A percentile compares a stretch with the other conserved stretches of the same genome.
phyloP scores from a whole-genome alignment of 805 yeast species.

The Wickerhamomyces queroliae region DNA sequence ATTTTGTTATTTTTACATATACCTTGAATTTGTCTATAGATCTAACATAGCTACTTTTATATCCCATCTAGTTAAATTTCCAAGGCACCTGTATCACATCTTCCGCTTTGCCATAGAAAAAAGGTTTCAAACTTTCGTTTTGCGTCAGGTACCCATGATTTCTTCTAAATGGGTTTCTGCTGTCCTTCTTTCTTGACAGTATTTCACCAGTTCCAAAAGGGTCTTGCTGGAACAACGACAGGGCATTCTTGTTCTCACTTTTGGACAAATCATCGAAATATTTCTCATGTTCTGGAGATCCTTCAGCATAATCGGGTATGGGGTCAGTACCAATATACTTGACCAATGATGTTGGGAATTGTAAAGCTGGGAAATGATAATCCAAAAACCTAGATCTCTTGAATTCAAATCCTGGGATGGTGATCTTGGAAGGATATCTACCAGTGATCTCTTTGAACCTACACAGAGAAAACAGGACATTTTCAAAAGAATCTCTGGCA shows the following conservation, averaged over 20 bases:
- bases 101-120: conserved; percentile 5
- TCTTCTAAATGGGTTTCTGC: conserved; percentile 53
- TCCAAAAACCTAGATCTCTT: conserved; percentile 54
- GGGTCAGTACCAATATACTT: conserved; percentile 59
- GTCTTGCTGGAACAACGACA: conserved; percentile 45
- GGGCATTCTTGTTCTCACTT: conserved; percentile 50
- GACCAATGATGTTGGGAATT: conserved; percentile 30
- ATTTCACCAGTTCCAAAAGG: conserved; percentile 49
- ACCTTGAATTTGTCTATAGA: background rate
- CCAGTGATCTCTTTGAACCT: conserved; percentile 42
- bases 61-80: background rate
- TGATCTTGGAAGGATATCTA: conserved; percentile 43
- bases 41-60: background rate
- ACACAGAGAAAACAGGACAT: conserved; percentile 55
- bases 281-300: conserved; percentile 16
- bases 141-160: conserved; percentile 29
- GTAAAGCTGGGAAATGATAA: conserved; percentile 48
- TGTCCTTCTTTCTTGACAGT: conserved; percentile 39
- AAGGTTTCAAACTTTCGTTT: conserved; percentile 8
- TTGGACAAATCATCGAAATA: conserved; percentile 43
- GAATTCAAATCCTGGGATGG: conserved; percentile 71
- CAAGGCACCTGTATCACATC: conserved; percentile 5
- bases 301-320: conserved; percentile 28
- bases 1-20: background rate
- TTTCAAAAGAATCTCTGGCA: conserved; percentile 79